Evolutionary conservation across 148 eudicot genomes (phyloP).

Genomic region (Camellia sinensis): DNA sequence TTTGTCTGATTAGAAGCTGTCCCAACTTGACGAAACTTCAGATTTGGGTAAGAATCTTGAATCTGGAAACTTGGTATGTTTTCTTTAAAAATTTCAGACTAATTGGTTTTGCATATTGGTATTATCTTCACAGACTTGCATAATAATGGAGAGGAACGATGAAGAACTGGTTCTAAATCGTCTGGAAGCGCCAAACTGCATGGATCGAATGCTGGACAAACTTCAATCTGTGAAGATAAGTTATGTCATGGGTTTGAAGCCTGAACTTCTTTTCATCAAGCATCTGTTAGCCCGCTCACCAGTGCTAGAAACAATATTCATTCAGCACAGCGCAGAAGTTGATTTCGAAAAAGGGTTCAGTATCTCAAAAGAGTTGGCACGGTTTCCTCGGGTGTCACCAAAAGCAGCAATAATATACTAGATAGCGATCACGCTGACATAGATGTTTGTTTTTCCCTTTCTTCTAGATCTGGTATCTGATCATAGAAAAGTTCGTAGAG

Average conservation of each 20-base stretch:
- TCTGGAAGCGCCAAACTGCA: slow-evolving; percentile 6
- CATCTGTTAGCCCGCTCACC: background rate
- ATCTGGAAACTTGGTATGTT: background rate
- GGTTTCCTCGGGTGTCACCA: background rate
- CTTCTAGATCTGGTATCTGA: too few relatives aligned
- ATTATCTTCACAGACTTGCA: background rate
- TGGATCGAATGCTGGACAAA: background rate
- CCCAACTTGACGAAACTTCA: background rate
- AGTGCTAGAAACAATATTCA: background rate
- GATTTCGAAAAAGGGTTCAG: background rate
- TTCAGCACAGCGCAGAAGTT: background rate
- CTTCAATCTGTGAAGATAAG: background rate
- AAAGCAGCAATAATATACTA: background rate
- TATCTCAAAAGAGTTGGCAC: background rate
- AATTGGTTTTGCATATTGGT: background rate
- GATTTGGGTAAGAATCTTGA: background rate
- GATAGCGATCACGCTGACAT: background rate
- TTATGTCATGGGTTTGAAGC: background rate
- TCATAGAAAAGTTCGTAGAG: too few relatives aligned
- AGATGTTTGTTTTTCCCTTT: too few relatives aligned
- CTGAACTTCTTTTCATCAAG: slow-evolving; percentile 6
- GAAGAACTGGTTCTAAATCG: background rate
- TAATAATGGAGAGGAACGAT: background rate
- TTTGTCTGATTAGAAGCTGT: slow-evolving; percentile 9
- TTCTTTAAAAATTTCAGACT: background rate